Evolutionary conservation across 2,329 filamentous ascomycete genomes (phyloP), one percentile per base, ranked within the genome.

Genomic region (Exophiala oligosperma): DNA sequence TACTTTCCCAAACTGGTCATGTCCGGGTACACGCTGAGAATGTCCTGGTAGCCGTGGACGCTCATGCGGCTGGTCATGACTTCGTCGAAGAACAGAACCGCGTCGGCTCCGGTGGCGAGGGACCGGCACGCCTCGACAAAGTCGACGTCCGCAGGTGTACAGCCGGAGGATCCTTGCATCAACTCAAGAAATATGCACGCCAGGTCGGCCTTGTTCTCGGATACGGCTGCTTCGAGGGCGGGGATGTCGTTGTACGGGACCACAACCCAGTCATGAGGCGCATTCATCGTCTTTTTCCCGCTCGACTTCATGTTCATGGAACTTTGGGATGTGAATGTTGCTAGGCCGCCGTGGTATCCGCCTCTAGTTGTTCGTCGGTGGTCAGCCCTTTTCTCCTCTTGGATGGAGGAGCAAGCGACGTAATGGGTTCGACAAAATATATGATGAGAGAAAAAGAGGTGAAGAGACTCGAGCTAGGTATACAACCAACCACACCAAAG

Each of bases 1-100:
- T 82, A 88, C 66, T 89, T 89, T 0, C 87, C 86, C 43, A 88
- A 70, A 0, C 84, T 86, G 41, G 81, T 84, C 54, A 89, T 69
- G 66, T 89, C 86, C 0, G 86, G 84, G 2, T 72, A 73, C 7
- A 86, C 67, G 4, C 38, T 50, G 12, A 52, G 47, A 5, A 43
- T 38, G 43, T 70, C 67, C 4, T 79, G 76, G 4, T 84, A 68
- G 0, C 86, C 85, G 4, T 76, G 72, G 1, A 73, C 72, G 21
- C 76, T 71, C 29, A 89, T 71, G 1, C 87, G 77, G 3, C 82
- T 86, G 0, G 49, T 52, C 49, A 52, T 52, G 49, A 52, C 37
- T 17, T 52, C 49, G 49, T 52, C 49, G 49, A 52, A 52, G 49
- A 52, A 40, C 4, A 52, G 32, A 9, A 52, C 32, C n/a, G 49